phyloP scores from a whole-genome alignment of 345 rosid genomes.

The Kandelia obovata region DNA sequence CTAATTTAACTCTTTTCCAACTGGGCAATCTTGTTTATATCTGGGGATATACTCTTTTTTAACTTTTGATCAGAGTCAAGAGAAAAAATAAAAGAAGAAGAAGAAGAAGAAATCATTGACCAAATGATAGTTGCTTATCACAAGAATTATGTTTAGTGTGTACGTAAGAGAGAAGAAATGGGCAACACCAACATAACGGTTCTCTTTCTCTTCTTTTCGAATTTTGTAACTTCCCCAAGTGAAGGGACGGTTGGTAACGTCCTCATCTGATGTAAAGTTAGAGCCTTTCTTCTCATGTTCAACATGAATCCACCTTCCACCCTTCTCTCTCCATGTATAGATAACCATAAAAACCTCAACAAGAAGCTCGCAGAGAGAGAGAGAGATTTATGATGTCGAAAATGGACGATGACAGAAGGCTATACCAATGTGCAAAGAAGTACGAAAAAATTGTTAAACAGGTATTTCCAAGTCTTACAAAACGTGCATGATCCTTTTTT shows the following conservation, averaged over 20 bases:
- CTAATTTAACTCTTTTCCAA: not conserved
- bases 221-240: not conserved
- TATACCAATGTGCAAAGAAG: conserved; percentile 31
- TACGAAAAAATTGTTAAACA: conserved; percentile 33
- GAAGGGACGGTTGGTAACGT: conserved; percentile 32
- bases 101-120: not conserved
- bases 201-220: not conserved
- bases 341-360: too few species aligned
- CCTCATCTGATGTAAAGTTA: not conserved
- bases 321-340: too few species aligned
- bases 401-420: conserved; percentile 31
- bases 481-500: not conserved
- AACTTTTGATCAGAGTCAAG: not conserved
- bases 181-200: conserved; percentile 17
- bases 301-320: not conserved
- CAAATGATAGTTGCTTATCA: conserved; percentile 13
- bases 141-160: conserved; percentile 29
- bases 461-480: conserved; percentile 15
- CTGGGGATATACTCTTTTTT: not conserved
- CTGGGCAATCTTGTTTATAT: not conserved
- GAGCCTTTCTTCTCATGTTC: conserved; percentile 4
- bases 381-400: conserved; percentile 16
- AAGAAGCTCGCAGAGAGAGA: not conserved
- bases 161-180: conserved; percentile 15
- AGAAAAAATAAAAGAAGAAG: too few species aligned